These are phyloP conservation scores for Candida nemodendra DNA, from an alignment of 805 yeast species.

Conservation along the genomic window DNA sequence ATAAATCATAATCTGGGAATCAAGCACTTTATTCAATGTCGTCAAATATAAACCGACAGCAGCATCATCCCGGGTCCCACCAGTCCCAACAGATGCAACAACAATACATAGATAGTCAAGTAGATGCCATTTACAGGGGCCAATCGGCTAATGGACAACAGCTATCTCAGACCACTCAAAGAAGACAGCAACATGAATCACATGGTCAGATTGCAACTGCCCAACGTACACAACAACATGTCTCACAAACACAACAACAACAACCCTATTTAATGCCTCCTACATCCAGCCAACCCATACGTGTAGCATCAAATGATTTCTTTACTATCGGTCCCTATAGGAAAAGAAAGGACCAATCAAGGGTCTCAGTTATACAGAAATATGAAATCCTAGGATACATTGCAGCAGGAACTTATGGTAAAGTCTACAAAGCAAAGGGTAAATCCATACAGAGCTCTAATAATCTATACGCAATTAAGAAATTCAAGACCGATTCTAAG, in stretches of 20 bases:
- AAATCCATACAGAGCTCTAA: conserved; percentile 25
- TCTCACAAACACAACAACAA: conserved; percentile 11
- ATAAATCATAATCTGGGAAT: too few species aligned
- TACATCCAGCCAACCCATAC: conserved; percentile 35
- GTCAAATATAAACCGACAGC: conserved; percentile 9
- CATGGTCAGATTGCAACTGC: conserved; percentile 11
- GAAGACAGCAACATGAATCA: conserved; percentile 25
- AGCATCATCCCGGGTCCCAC: conserved; percentile 11
- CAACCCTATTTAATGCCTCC: conserved; percentile 17
- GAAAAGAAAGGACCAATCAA: conserved; percentile 57
- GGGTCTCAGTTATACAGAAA: conserved; percentile 76
- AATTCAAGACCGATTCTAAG: conserved; percentile 91
- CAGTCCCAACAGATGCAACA: conserved; percentile 7
- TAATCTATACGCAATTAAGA: conserved; percentile 79
- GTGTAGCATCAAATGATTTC: conserved; percentile 54
- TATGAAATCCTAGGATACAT: conserved; percentile 92
- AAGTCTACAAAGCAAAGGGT: conserved; percentile 84
- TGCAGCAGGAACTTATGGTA: conserved; percentile 98
- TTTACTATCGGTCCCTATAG: conserved; percentile 60
- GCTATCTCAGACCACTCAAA: conserved; percentile 6
- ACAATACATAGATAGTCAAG: conserved; percentile 1
- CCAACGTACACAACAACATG: conserved; percentile 4
- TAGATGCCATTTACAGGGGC: conserved; percentile 6
- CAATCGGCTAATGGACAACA: conserved; percentile 12
- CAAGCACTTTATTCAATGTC: too few species aligned